Evolutionary conservation across 129 eudicot species (phyloP), one percentile per base, ranked within the genome.

Genomic region (Logfia minima): DNA sequence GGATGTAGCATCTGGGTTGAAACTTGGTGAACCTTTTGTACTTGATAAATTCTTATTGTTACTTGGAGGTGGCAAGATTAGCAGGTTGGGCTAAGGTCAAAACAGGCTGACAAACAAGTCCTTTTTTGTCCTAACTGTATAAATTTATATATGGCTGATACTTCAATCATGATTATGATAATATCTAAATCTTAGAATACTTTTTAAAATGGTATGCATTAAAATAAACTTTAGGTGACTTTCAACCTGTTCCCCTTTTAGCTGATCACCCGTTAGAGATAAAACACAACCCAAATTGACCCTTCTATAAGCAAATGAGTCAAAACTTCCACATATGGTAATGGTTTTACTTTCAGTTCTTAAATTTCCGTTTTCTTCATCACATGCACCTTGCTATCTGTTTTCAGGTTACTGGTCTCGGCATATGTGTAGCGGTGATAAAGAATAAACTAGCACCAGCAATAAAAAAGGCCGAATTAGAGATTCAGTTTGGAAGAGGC

Each of bases 401-500:
- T 79, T 59, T 69, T 34, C 80, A 95, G 99, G 88, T 82, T 62
- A 89, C 87, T 18, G 99, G 99, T 64, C 89, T 95, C 58, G 94
- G 87, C 53, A 82, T 95, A 31, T 81, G 92, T 48, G 89, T 92
- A 51, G 89, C 92, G 82, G 97, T 95, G 68, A 85, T 95, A 39
- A 95, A 95, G 79, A 95, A 95, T 70, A 95, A 91, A 80, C 80
- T 92, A 77, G 91, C 99, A 56, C 97, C 97, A 24, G 80, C 96
- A 68, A 88, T 83, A 88, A 85, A 78, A 74, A 87, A 82, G 64
- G 99, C 96, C 14, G 96, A 91, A 56, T 28, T 92, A 24, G 87
- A 78, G 67, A 87, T 95, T 79, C 69, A 79, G 17, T 95, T 91
- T 39, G 97, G 99, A 55, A 92, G 85, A 84, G 99, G 99, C 62